These are phyloP conservation scores for Melaleuca alternifolia DNA, from an alignment of 345 rosid species.

Conservation along the genomic window DNA sequence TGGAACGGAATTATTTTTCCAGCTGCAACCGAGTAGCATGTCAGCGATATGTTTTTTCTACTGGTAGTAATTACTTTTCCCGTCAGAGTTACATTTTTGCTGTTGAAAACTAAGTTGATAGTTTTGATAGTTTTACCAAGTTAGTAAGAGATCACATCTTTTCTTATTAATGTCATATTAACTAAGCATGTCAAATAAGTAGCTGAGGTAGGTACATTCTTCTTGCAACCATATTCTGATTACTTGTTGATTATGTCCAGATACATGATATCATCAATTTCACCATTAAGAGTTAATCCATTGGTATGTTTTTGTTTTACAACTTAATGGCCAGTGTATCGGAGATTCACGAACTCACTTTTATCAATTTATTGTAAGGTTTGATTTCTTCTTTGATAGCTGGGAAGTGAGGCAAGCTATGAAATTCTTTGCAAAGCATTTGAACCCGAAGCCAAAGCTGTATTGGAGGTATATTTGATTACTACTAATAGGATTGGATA, in stretches of 20 bases:
- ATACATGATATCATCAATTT: constrained; percentile 62
- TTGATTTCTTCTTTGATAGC: constrained; percentile 19
- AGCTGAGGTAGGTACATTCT: background rate
- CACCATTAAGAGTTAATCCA: constrained; percentile 68
- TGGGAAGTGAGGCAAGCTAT: constrained; percentile 35
- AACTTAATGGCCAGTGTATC: background rate
- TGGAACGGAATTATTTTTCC: background rate
- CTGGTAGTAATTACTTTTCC: background rate
- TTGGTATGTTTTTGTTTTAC: constrained; percentile 28
- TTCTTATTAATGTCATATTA: background rate
- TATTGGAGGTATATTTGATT: too few species aligned
- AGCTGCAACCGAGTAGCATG: background rate
- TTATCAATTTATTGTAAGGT: background rate
- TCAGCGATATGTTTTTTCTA: background rate
- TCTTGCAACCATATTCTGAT: background rate
- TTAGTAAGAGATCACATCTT: background rate
- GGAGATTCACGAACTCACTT: background rate
- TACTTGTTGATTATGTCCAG: constrained; percentile 21
- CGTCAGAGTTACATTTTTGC: background rate
- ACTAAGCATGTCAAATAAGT: background rate
- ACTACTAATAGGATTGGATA: too few species aligned
- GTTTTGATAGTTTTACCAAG: background rate
- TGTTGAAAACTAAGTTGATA: background rate
- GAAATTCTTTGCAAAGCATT: constrained; percentile 91
- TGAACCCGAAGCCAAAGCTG: constrained; percentile 52